Evolutionary conservation across 345 rosid species (phyloP).

Genomic region (Syzygium jambos): DNA sequence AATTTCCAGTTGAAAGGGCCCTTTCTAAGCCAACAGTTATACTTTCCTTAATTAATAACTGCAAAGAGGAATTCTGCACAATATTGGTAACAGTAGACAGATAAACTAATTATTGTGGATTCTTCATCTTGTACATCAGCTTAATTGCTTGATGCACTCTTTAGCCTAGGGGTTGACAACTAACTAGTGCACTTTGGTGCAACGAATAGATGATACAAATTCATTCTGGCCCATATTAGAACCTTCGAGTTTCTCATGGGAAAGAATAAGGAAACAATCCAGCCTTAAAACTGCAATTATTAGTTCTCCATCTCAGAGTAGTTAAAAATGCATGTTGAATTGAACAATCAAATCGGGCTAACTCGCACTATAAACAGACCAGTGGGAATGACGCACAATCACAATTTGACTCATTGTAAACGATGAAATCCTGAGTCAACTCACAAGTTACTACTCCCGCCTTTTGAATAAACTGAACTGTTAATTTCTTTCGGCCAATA

Average conservation of each 20-base stretch:
- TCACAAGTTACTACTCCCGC: background rate
- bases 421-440: background rate
- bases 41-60: constrained; percentile 21
- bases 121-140: background rate
- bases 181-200: background rate
- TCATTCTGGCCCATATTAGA: background rate
- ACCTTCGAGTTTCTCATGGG: background rate
- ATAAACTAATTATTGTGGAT: background rate
- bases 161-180: background rate
- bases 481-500: background rate
- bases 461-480: background rate
- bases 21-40: constrained; percentile 68
- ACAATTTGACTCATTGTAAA: background rate
- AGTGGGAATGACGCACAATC: background rate
- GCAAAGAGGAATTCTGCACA: background rate
- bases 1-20: constrained; percentile 91
- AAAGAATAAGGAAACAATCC: background rate
- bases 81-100: background rate
- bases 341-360: background rate
- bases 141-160: background rate
- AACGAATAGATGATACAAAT: background rate
- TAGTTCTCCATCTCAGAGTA: background rate
- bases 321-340: background rate
- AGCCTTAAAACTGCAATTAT: background rate
- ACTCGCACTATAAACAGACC: background rate